Conservation (phyloP, 1,284 basidiomycete species). For the Ustilago curta region DNA sequence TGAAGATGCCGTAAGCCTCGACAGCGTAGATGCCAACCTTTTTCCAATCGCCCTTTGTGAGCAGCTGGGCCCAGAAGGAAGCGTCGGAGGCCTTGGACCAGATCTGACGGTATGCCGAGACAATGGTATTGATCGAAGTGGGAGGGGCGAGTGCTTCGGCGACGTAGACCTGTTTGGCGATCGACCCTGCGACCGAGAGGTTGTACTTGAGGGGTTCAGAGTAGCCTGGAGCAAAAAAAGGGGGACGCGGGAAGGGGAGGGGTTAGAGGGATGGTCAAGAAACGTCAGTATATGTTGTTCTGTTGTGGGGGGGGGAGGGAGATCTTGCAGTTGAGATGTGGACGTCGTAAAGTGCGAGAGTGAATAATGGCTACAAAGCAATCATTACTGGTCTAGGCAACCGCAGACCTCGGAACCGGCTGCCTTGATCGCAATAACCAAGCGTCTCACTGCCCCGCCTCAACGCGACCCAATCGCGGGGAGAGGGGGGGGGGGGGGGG, state of each 20-base stretch:
- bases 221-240: slow-evolving; percentile 26
- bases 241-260: neutral
- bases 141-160: slow-evolving; percentile 89
- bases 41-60: slow-evolving; percentile 81
- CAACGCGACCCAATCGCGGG: too few species aligned
- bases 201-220: slow-evolving; percentile 62
- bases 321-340: too few species aligned
- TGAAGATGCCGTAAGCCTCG: slow-evolving; percentile 89
- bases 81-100: slow-evolving; percentile 78
- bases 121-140: slow-evolving; percentile 76
- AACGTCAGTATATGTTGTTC: slow-evolving; percentile 2
- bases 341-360: too few species aligned
- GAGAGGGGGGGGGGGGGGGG: too few species aligned
- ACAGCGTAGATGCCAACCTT: slow-evolving; percentile 82
- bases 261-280: neutral
- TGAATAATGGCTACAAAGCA: too few species aligned
- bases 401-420: too few species aligned
- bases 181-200: slow-evolving; percentile 79
- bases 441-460: too few species aligned
- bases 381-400: too few species aligned
- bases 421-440: too few species aligned
- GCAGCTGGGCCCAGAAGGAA: slow-evolving; percentile 78
- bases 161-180: slow-evolving; percentile 90
- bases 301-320: too few species aligned
- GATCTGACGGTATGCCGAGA: slow-evolving; percentile 79